Evolutionary conservation across 768 basidiomycete species (phyloP).

Genomic region (Dioszegia aurantiaca): DNA sequence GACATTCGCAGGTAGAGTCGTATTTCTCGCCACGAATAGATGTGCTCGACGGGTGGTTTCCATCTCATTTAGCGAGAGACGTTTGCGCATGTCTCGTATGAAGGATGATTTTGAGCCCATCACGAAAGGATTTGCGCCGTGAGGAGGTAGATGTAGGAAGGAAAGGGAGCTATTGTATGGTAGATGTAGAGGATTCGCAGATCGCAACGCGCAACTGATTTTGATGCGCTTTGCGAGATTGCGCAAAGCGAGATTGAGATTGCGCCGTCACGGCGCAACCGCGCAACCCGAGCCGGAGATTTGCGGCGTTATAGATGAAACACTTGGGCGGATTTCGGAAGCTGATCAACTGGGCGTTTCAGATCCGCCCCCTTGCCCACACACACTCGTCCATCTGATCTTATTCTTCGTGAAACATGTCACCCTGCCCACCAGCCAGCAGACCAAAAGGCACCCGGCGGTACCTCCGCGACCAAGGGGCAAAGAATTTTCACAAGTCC

Average conservation of each 20-base stretch:
- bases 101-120: slow-evolving; percentile 38
- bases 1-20: slow-evolving; percentile 77
- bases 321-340: not conserved
- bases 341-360: not conserved
- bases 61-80: slow-evolving; percentile 54
- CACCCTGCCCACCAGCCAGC: not conserved
- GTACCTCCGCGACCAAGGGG: too few relatives aligned
- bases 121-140: not conserved
- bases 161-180: not conserved
- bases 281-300: not conserved
- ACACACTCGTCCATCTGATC: too few relatives aligned
- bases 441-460: too few relatives aligned
- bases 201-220: too few relatives aligned
- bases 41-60: slow-evolving; percentile 86
- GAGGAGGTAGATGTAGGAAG: not conserved
- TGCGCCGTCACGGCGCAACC: too few relatives aligned
- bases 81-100: slow-evolving; percentile 45
- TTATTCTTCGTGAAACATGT: slow-evolving; percentile 10
- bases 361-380: not conserved
- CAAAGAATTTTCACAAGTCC: too few relatives aligned
- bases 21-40: slow-evolving; percentile 88
- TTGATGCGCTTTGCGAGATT: too few relatives aligned
- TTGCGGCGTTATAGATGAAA: slow-evolving; percentile 3
- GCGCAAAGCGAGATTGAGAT: too few relatives aligned
- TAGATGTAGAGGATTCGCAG: not conserved